A percentile compares a stretch with the other conserved stretches of the same genome.
Conservation (phyloP, 176 grass and related monocot species). For the Triticum turgidum region DNA sequence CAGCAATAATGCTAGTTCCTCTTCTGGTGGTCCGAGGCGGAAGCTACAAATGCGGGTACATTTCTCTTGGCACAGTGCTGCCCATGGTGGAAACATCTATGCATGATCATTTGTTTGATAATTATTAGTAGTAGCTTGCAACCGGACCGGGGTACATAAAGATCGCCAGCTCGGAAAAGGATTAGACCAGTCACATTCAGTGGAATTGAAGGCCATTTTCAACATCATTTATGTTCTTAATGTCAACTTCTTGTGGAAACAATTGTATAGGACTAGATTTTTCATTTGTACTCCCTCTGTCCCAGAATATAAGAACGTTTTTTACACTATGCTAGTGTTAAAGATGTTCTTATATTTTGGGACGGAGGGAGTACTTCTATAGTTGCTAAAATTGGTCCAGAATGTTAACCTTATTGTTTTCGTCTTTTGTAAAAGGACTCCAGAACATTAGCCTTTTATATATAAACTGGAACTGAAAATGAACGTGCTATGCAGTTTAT, state of each 20-base stretch:
- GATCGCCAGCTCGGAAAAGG: background rate
- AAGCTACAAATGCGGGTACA: slow-evolving; percentile 64
- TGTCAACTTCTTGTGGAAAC: background rate
- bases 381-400: background rate
- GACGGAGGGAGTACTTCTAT: background rate
- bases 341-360: too few species aligned
- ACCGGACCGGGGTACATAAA: background rate
- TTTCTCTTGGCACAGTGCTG: background rate
- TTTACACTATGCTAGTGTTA: too few species aligned
- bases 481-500: background rate
- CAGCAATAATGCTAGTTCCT: slow-evolving; percentile 32
- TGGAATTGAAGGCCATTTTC: background rate
- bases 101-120: background rate
- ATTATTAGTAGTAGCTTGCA: background rate
- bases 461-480: background rate
- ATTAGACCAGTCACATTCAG: background rate
- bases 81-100: background rate
- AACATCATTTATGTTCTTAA: background rate
- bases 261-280: background rate
- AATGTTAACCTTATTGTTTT: background rate
- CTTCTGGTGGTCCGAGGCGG: slow-evolving; percentile 61
- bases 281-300: background rate
- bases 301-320: too few species aligned
- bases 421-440: background rate
- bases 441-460: background rate